phyloP scores from a whole-genome alignment of 805 yeast species.

The Candida hungchunana region DNA sequence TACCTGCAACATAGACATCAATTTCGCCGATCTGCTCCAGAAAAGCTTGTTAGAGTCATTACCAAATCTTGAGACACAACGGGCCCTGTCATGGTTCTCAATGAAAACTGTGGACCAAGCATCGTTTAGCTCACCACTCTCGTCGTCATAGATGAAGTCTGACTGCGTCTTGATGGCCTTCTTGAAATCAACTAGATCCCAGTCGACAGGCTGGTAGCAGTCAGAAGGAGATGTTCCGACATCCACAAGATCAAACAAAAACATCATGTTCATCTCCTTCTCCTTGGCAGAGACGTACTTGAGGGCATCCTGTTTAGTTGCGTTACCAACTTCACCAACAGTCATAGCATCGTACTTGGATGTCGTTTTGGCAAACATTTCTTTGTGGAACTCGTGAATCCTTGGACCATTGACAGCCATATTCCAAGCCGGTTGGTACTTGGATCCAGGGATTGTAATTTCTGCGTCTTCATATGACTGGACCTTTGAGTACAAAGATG shows the following conservation, averaged over 20 bases:
- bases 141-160: conserved; percentile 36
- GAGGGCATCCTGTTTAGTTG: conserved; percentile 37
- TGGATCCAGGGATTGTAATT: conserved; percentile 35
- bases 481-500: conserved; percentile 48
- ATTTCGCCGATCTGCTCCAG: conserved; percentile 41
- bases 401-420: conserved; percentile 45
- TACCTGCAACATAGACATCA: conserved; percentile 41
- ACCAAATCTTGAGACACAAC: conserved; percentile 50
- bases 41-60: conserved; percentile 31
- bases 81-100: conserved; percentile 57
- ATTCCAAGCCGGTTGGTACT: conserved; percentile 36
- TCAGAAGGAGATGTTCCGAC: conserved; percentile 35
- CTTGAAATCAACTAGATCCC: conserved; percentile 38
- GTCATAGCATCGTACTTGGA: conserved; percentile 49
- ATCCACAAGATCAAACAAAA: conserved; percentile 32
- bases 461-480: conserved; percentile 46
- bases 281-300: conserved; percentile 37
- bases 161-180: conserved; percentile 33
- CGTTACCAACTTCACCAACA: conserved; percentile 52
- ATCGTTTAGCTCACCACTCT: conserved; percentile 34
- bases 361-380: conserved; percentile 40
- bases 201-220: conserved; percentile 33
- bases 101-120: conserved; percentile 54
- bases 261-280: conserved; percentile 39
- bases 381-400: conserved; percentile 55